phyloP scores from a whole-genome alignment of 768 basidiomycete species.

The Panellus pusillus region DNA sequence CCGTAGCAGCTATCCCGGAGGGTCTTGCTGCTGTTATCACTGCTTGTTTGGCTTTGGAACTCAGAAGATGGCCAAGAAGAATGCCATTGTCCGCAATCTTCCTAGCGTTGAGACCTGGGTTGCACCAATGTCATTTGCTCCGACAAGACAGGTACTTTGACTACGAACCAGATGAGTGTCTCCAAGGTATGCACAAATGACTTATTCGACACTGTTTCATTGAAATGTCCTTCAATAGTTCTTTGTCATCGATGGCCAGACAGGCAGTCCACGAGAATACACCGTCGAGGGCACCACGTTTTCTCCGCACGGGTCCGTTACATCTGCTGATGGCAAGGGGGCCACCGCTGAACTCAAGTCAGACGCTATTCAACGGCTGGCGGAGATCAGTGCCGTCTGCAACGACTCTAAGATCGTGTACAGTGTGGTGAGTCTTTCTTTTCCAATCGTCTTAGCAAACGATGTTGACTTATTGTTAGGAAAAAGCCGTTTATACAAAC shows the following conservation, averaged over 20 bases:
- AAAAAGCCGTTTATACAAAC: conserved; percentile 75
- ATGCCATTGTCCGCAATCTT: conserved; percentile 94
- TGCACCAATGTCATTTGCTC: conserved; percentile 99
- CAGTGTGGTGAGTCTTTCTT: conserved; percentile 55
- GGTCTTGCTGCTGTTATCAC: conserved; percentile 98
- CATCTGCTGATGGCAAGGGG: conserved; percentile 62
- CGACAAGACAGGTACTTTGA: conserved; percentile 96
- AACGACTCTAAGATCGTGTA: conserved; percentile 94
- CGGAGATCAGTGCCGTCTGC: conserved; percentile 90
- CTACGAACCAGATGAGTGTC: conserved; percentile 97
- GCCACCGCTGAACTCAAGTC: conserved; percentile 56
- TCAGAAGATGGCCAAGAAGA: conserved; percentile 99
- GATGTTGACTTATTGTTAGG: conserved; percentile 43
- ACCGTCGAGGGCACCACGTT: conserved; percentile 91
- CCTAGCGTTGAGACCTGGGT: conserved; percentile 97
- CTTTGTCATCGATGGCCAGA: conserved; percentile 61
- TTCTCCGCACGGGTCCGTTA: conserved; percentile 78
- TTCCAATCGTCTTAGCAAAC: neutral
- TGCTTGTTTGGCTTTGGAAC: conserved; percentile 92
- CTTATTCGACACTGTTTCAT: neutral
- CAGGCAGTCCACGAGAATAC: conserved; percentile 61
- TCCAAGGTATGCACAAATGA: conserved; percentile 53
- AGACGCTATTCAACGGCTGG: conserved; percentile 78
- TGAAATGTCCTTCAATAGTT: conserved; percentile 50
- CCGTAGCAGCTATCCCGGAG: conserved; percentile 99